Evolutionary conservation across 78 protist species (phyloP).

Genomic region (Dictyostelium brefeldianum): DNA sequence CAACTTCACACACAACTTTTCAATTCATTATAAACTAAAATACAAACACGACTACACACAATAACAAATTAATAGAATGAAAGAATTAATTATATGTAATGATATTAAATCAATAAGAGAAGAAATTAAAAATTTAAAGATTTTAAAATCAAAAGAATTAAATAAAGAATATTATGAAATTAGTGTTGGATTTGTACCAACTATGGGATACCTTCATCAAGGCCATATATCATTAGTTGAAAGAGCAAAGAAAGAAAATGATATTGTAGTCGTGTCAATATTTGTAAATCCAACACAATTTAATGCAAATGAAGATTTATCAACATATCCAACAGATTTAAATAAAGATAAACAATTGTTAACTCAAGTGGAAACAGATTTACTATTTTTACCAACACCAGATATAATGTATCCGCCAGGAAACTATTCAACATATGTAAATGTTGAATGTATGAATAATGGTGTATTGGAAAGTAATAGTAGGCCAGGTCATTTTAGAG

Average conservation of each 20-base stretch:
- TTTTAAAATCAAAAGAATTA: background rate
- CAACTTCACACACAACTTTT: too few relatives aligned
- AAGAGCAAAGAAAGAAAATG: background rate
- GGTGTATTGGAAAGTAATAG: conserved; percentile 47
- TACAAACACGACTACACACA: background rate
- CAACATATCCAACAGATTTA: conserved; percentile 75
- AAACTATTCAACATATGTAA: conserved; percentile 17
- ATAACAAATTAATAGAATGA: background rate
- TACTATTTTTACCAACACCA: conserved; percentile 78
- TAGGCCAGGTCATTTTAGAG: conserved; percentile 88
- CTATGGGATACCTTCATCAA: conserved; percentile 91
- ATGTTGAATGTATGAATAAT: conserved; percentile 35
- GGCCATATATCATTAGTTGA: conserved; percentile 88
- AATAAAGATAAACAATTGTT: conserved; percentile 65
- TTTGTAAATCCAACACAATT: conserved; percentile 94
- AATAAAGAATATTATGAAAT: conserved; percentile 35
- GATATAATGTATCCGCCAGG: conserved; percentile 83
- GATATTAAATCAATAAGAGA: conserved; percentile 41
- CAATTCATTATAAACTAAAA: background rate
- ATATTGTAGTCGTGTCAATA: conserved; percentile 79
- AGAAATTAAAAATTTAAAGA: conserved; percentile 20
- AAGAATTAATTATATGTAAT: conserved; percentile 23
- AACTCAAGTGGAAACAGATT: conserved; percentile 53
- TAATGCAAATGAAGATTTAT: conserved; percentile 83
- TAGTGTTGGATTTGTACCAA: conserved; percentile 88